A percentile compares a stretch with the other conserved stretches of the same genome.
phyloP scores from a whole-genome alignment of 257 asterid genomes.

The Apocynum venetum region DNA sequence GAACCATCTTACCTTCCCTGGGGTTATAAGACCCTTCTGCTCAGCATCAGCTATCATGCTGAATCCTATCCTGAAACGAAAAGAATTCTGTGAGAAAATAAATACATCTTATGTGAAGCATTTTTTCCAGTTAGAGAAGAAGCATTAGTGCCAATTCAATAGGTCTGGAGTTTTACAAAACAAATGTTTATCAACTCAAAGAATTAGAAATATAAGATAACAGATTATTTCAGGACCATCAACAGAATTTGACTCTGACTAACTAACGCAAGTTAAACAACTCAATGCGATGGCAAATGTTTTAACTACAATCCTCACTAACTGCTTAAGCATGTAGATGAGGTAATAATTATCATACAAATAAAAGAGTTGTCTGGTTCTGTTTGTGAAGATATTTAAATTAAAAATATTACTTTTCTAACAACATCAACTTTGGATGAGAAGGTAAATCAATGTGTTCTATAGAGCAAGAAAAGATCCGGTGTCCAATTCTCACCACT shows the following conservation, averaged over 20 bases:
- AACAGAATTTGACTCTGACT: no score
- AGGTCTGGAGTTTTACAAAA: neutral
- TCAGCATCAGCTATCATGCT: slow-evolving; percentile 95
- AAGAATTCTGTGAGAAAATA: slow-evolving; percentile 13
- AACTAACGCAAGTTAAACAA: no score
- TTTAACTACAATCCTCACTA: neutral
- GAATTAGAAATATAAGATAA: no score
- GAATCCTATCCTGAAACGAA: slow-evolving; percentile 79
- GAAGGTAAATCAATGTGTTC: neutral
- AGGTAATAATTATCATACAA: neutral
- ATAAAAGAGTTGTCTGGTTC: neutral
- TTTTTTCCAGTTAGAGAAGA: neutral
- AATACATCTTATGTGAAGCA: neutral
- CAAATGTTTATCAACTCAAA: no score
- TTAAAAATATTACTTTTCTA: neutral
- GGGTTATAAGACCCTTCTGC: slow-evolving; percentile 80
- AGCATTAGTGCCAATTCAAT: neutral
- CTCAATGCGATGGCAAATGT: no score
- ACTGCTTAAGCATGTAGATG: neutral
- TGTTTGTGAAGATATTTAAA: neutral
- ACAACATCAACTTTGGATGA: neutral
- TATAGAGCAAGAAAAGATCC: neutral
- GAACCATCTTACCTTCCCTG: slow-evolving; percentile 68
- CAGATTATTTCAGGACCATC: no score
- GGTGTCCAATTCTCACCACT: neutral